Conservation (phyloP, 371 early-diverging fungal species). For the Lichtheimia ornata region DNA sequence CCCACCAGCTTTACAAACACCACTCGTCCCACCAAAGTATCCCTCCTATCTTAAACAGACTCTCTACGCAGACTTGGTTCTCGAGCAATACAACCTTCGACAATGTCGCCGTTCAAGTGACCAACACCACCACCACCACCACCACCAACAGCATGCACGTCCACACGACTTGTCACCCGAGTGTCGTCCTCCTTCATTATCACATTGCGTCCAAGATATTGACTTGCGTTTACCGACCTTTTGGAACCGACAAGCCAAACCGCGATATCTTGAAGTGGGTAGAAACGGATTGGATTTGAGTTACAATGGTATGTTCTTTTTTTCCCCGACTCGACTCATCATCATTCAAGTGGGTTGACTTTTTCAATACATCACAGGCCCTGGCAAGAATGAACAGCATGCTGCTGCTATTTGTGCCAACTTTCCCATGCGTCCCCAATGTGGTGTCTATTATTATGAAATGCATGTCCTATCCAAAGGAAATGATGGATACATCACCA, state of each 20-base stretch:
- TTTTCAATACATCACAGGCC: constrained; percentile 46
- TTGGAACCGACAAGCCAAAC: constrained; percentile 63
- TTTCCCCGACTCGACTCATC: background rate
- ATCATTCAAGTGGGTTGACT: background rate
- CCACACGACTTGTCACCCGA: constrained; percentile 4
- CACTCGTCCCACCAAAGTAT: constrained; percentile 22
- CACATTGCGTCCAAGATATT: constrained; percentile 8
- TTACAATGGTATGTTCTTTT: constrained; percentile 53
- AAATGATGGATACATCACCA: constrained; percentile 86
- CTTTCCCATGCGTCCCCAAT: constrained; percentile 76
- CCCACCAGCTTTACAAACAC: constrained; percentile 11
- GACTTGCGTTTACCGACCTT: constrained; percentile 51
- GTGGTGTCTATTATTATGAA: constrained; percentile 92
- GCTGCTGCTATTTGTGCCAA: constrained; percentile 84
- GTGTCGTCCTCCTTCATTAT: constrained; percentile 11
- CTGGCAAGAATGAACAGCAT: constrained; percentile 76
- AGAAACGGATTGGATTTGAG: constrained; percentile 49
- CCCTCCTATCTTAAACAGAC: constrained; percentile 34
- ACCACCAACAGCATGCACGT: too few species aligned
- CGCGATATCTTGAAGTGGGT: constrained; percentile 50
- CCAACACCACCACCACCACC: too few species aligned
- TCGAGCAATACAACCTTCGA: constrained; percentile 23
- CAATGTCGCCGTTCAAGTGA: constrained; percentile 11
- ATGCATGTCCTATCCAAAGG: constrained; percentile 82
- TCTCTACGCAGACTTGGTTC: constrained; percentile 32